A percentile compares a stretch with the other conserved stretches of the same genome.
Conservation (phyloP, 371 early-diverging fungal genomes). For the Sanchytrium tribonematis region DNA sequence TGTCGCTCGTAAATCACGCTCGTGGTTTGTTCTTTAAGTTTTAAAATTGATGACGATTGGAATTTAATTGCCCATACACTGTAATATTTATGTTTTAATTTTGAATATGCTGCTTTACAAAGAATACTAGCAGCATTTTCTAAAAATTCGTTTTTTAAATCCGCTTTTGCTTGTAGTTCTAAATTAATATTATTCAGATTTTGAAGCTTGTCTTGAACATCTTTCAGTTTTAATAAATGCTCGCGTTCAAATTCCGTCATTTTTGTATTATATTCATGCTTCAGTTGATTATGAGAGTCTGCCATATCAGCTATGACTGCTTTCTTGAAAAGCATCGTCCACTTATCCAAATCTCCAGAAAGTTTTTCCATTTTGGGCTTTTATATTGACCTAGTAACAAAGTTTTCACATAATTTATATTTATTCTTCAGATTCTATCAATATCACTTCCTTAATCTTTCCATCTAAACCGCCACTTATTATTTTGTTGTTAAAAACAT, state of each 20-base stretch:
- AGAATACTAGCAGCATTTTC: not conserved
- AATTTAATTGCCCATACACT: not conserved
- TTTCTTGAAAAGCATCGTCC: not conserved
- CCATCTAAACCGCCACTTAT: too few species aligned
- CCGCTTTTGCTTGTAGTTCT: not conserved
- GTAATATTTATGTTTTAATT: not conserved
- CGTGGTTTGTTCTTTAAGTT: not conserved
- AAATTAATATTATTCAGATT: not conserved
- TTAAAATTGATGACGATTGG: not conserved
- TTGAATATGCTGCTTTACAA: not conserved
- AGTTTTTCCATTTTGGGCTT: conserved; percentile 1
- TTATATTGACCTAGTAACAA: too few species aligned
- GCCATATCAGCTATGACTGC: not conserved
- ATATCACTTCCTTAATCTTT: too few species aligned
- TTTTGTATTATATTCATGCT: not conserved
- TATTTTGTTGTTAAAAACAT: too few species aligned
- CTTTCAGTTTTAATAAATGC: not conserved
- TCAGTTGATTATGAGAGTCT: not conserved
- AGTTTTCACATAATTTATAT: too few species aligned
- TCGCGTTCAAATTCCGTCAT: not conserved
- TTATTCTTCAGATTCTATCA: too few species aligned
- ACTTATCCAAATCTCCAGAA: not conserved
- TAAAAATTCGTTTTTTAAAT: not conserved
- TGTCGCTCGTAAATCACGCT: not conserved
- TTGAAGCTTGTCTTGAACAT: not conserved